A percentile compares a stretch with the other conserved stretches of the same genome.
These are phyloP conservation scores for Candida pseudoglaebosa DNA, from an alignment of 805 yeast species.

Conservation along the genomic window DNA sequence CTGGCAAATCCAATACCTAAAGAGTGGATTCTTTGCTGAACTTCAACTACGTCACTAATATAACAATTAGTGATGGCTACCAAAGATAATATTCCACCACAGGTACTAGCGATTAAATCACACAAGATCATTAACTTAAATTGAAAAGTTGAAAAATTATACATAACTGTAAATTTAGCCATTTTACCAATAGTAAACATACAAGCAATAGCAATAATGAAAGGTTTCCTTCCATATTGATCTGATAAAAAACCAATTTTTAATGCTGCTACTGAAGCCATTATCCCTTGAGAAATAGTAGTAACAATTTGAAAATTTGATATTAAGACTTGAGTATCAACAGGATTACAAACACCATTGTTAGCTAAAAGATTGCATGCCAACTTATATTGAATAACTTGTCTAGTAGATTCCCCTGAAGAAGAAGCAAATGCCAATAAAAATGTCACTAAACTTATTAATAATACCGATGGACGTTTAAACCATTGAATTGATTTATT, in stretches of 20 bases:
- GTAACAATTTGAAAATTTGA: constrained; percentile 48
- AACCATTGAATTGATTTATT: constrained; percentile 49
- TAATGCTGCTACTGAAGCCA: constrained; percentile 53
- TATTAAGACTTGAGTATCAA: constrained; percentile 32
- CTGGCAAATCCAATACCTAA: constrained; percentile 60
- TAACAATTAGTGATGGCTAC: constrained; percentile 64
- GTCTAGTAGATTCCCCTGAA: constrained; percentile 39
- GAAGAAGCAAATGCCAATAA: constrained; percentile 39
- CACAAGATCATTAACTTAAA: constrained; percentile 38
- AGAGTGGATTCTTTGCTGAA: constrained; percentile 52
- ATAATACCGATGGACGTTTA: constrained; percentile 52
- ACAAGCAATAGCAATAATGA: constrained; percentile 18
- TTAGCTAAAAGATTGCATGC: constrained; percentile 23
- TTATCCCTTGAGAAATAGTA: constrained; percentile 38
- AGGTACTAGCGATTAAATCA: constrained; percentile 43
- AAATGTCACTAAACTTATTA: constrained; percentile 43
- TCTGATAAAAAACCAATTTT: constrained; percentile 41
- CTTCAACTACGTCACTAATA: constrained; percentile 67
- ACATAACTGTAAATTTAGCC: constrained; percentile 22
- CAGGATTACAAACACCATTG: constrained; percentile 24
- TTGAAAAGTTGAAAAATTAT: constrained; percentile 23
- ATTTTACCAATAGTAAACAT: constrained; percentile 19
- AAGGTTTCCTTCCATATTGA: constrained; percentile 32
- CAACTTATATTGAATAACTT: constrained; percentile 27
- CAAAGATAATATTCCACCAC: constrained; percentile 62